These are phyloP conservation scores for Suhomyces tanzawaensis DNA, from an alignment of 805 yeast species.

Conservation along the genomic window DNA sequence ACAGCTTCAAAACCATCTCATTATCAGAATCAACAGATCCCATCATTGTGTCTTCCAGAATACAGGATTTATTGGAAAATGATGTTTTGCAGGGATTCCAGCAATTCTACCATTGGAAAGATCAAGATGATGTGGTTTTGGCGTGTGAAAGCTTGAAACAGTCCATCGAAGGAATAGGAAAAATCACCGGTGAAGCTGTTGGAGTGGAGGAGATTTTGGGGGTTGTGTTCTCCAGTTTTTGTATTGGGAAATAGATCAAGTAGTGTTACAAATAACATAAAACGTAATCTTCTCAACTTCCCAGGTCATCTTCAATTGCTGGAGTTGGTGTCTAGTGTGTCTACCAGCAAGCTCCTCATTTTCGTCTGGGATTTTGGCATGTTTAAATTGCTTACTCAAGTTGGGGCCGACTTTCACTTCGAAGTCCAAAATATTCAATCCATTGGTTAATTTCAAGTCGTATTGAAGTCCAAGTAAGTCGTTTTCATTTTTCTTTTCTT, in stretches of 20 bases:
- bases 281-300: conserved; percentile 42
- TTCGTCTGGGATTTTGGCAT: conserved; percentile 19
- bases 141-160: conserved; percentile 74
- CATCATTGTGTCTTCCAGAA: conserved; percentile 68
- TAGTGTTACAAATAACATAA: conserved; percentile 28
- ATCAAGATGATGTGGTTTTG: conserved; percentile 66
- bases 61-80: conserved; percentile 66
- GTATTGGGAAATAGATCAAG: conserved; percentile 75
- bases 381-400: conserved; percentile 36
- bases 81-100: conserved; percentile 76
- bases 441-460: conserved; percentile 40
- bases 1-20: conserved; percentile 48
- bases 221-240: conserved; percentile 86
- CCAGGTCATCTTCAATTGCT: conserved; percentile 45
- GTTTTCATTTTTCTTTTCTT: conserved; percentile 22
- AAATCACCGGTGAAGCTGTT: conserved; percentile 84
- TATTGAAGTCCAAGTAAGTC: conserved; percentile 28
- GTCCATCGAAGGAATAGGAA: conserved; percentile 85
- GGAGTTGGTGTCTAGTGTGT: conserved; percentile 46
- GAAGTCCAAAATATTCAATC: conserved; percentile 38
- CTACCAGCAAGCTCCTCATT: conserved; percentile 34
- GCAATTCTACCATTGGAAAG: conserved; percentile 52
- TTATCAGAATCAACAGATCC: conserved; percentile 58
- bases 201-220: conserved; percentile 90
- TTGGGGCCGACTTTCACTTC: conserved; percentile 43